Conservation (phyloP, 352 stramenopile species). For the Pythium myriotylum region DNA sequence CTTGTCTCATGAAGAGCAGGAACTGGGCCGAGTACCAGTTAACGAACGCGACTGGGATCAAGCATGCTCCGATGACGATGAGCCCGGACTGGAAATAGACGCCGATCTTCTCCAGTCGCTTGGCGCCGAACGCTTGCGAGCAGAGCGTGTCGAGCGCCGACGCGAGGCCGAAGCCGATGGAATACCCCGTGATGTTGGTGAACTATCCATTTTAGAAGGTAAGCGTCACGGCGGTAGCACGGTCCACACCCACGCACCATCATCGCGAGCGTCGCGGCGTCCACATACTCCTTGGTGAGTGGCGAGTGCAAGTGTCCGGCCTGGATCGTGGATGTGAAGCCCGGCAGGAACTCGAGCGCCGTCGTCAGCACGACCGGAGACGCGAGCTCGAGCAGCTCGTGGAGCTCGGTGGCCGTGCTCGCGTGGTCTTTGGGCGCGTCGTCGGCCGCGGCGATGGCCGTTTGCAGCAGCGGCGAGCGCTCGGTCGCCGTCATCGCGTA, state of each 20-base stretch:
- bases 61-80: slow-evolving; percentile 44
- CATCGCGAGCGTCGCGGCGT: slow-evolving; percentile 64
- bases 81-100: slow-evolving; percentile 65
- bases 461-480: slow-evolving; percentile 18
- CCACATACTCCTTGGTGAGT: slow-evolving; percentile 60
- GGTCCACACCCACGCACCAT: slow-evolving; percentile 48
- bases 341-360: slow-evolving; percentile 49
- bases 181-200: slow-evolving; percentile 64
- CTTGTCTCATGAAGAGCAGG: slow-evolving; percentile 48
- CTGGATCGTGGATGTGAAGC: slow-evolving; percentile 66
- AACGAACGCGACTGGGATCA: slow-evolving; percentile 45
- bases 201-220: slow-evolving; percentile 37
- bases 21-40: slow-evolving; percentile 58
- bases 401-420: slow-evolving; percentile 35
- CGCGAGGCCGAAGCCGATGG: slow-evolving; percentile 62
- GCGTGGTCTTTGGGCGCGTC: slow-evolving; percentile 18
- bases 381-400: slow-evolving; percentile 45
- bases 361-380: slow-evolving; percentile 54
- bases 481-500: slow-evolving; percentile 14
- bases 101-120: slow-evolving; percentile 53
- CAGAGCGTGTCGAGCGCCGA: slow-evolving; percentile 90
- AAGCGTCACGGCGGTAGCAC: not conserved
- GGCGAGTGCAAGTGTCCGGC: slow-evolving; percentile 62
- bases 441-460: not conserved
- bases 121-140: slow-evolving; percentile 80